Conservation (phyloP, 23 red algal species). For the Gracilaria domingensis region DNA sequence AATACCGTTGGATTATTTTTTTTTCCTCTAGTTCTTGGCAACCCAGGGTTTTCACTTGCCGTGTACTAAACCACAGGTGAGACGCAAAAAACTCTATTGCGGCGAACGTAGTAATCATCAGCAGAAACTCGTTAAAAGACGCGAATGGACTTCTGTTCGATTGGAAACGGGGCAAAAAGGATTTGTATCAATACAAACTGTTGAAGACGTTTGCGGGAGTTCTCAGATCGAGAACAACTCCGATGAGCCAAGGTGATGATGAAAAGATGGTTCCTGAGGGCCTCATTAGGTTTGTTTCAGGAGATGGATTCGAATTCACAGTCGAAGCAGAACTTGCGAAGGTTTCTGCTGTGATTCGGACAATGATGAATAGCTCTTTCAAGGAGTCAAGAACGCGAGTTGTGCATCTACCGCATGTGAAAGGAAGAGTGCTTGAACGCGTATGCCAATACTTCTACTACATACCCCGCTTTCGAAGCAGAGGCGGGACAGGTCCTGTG, state of each 20-base stretch:
- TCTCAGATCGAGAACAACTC: neutral
- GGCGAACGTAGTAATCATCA: neutral
- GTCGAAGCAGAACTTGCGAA: conserved; percentile 41
- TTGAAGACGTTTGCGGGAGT: neutral
- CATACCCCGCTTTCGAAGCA: conserved; percentile 48
- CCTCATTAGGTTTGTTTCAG: conserved; percentile 44
- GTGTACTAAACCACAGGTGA: too few species aligned
- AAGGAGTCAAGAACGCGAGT: conserved; percentile 53
- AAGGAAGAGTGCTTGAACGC: conserved; percentile 46
- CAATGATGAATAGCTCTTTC: conserved; percentile 62
- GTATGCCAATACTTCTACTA: conserved; percentile 74
- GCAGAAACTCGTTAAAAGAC: neutral
- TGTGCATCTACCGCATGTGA: conserved; percentile 61
- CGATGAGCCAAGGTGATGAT: neutral
- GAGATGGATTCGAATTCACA: conserved; percentile 57
- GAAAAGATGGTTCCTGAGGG: conserved; percentile 37
- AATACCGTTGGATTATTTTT: too few species aligned
- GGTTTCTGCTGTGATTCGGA: conserved; percentile 56
- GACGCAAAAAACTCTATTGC: too few species aligned
- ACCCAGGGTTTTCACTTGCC: too few species aligned
- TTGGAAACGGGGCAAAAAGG: neutral
- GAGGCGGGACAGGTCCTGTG: conserved; percentile 19
- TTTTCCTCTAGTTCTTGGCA: too few species aligned
- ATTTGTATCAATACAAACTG: neutral
- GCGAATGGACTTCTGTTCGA: neutral